Evolutionary conservation across 106 monocot species (phyloP).

Genomic region (Iris macrosiphon): DNA sequence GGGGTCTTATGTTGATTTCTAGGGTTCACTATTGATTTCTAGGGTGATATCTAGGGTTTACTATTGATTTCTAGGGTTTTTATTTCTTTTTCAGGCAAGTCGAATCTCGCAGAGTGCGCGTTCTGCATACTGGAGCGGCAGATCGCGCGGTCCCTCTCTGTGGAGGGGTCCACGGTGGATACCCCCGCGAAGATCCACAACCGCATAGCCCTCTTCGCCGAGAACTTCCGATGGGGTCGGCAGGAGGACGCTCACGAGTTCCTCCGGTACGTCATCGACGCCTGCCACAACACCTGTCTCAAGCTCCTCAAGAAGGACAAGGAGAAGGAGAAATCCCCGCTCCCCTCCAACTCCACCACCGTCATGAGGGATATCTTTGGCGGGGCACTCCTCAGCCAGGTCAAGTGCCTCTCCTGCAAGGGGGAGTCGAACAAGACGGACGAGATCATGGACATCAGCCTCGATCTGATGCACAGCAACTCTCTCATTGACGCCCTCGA

Average conservation of each 20-base stretch:
- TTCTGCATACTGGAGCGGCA: slow-evolving; percentile 73
- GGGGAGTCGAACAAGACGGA: slow-evolving; percentile 71
- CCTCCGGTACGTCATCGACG: slow-evolving; percentile 65
- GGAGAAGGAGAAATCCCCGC: too few relatives aligned
- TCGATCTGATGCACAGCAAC: slow-evolving; percentile 53
- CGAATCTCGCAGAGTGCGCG: slow-evolving; percentile 36
- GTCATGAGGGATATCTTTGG: slow-evolving; percentile 74
- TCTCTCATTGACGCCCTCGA: slow-evolving; percentile 56
- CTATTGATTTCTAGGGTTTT: too few relatives aligned
- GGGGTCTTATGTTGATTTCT: background rate
- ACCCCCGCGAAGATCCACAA: slow-evolving; percentile 50
- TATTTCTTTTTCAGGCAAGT: slow-evolving; percentile 27
- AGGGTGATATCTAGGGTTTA: too few relatives aligned
- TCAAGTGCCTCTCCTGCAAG: slow-evolving; percentile 65
- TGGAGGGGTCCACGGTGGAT: slow-evolving; percentile 31
- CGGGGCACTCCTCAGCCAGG: slow-evolving; percentile 69
- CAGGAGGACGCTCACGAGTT: slow-evolving; percentile 91
- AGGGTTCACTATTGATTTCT: too few relatives aligned
- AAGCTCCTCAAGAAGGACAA: slow-evolving; percentile 27
- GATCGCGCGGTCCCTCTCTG: slow-evolving; percentile 41
- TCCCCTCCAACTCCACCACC: slow-evolving; percentile 14
- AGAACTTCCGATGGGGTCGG: slow-evolving; percentile 69
- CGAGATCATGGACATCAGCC: slow-evolving; percentile 85
- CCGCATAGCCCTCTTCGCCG: slow-evolving; percentile 50
- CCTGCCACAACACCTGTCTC: slow-evolving; percentile 46